Conservation (phyloP, 2,329 filamentous ascomycete genomes). For the Aspergillus phoenicis region DNA sequence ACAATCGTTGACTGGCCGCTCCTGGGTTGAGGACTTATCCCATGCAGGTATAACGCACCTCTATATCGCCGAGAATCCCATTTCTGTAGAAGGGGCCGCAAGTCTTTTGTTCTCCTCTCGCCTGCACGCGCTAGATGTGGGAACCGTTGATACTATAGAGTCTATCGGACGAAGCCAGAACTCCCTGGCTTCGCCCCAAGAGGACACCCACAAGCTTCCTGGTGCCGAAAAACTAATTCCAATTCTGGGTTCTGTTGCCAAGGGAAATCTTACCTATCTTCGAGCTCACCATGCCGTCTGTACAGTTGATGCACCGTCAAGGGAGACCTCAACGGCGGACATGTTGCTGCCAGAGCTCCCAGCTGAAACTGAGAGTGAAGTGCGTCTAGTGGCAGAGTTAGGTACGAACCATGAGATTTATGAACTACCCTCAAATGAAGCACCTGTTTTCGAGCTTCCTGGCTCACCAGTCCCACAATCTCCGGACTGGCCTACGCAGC, state of each 20-base stretch:
- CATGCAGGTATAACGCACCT: slow-evolving; percentile 62
- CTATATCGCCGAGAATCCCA: slow-evolving; percentile 58
- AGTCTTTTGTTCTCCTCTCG: slow-evolving; percentile 55
- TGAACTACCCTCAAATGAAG: slow-evolving; percentile 37
- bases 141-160: slow-evolving; percentile 47
- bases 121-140: slow-evolving; percentile 59
- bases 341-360: slow-evolving; percentile 38
- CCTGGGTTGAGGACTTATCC: slow-evolving; percentile 59
- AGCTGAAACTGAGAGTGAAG: slow-evolving; percentile 32
- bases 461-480: slow-evolving; percentile 32
- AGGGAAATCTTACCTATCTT: slow-evolving; percentile 55
- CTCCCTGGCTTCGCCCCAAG: slow-evolving; percentile 12
- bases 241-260: slow-evolving; percentile 50
- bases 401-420: slow-evolving; percentile 34
- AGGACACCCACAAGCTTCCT: slow-evolving; percentile 38
- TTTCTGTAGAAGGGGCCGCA: slow-evolving; percentile 60
- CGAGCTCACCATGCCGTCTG: slow-evolving; percentile 59
- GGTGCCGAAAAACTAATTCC: slow-evolving; percentile 59
- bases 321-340: slow-evolving; percentile 30
- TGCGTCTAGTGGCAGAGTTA: slow-evolving; percentile 31
- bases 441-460: slow-evolving; percentile 43
- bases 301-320: slow-evolving; percentile 48
- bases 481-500: not conserved
- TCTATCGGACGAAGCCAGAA: slow-evolving; percentile 25
- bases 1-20: slow-evolving; percentile 53